Base-by-base conservation (phyloP, 345 rosid species). In the Citrus cavaleriei region DNA sequence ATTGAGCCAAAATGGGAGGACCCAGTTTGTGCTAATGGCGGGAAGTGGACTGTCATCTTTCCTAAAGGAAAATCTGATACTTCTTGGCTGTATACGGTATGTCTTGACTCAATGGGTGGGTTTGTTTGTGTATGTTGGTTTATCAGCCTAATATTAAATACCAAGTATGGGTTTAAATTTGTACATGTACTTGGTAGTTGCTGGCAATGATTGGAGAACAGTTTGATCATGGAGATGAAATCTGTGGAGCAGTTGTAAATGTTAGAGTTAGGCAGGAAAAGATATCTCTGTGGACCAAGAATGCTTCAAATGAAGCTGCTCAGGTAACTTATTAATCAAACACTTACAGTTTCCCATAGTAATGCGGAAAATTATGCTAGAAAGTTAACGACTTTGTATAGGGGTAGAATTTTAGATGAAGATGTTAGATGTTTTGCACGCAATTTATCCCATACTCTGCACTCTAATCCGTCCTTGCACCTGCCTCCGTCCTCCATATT, bases 1-100 rank as follows among this genome's bases (percentile, higher is more conserved):
- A 93, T 94, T 24, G 94, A 96, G 77, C 98, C 99, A 21, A 96
- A 94, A 73, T 94, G 98, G 98, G 98, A 96, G 86, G 98, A 94
- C 79, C 99, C 98, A 61, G 87, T 94, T 32, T 96, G 98, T 82
- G 92, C 95, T 30, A 90, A 94, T 42, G 99, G 99, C 66, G 98
- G 99, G 67, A 96, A 89, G 84, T 96, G 99, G 99, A 91, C 95
- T 57, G 82, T 91, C 77, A 83, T 75, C 49, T 83, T 83, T 70
- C 4, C 19, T 0, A 89, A 68, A 81, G 92, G 82, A 46, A 93
- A 91, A 81, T 90, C 95, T 59, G 99, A 96, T 81, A 86, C 84
- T 10, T 58, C 25, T 81, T 96, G 99, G 97, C 83, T 96, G 78
- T 85, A 91, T 81, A 93, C 98, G 63, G 97, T 95, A 86, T 10